Evolutionary conservation across 805 yeast genomes (phyloP).

Genomic region (Isabelozyma pseudorhagii): DNA sequence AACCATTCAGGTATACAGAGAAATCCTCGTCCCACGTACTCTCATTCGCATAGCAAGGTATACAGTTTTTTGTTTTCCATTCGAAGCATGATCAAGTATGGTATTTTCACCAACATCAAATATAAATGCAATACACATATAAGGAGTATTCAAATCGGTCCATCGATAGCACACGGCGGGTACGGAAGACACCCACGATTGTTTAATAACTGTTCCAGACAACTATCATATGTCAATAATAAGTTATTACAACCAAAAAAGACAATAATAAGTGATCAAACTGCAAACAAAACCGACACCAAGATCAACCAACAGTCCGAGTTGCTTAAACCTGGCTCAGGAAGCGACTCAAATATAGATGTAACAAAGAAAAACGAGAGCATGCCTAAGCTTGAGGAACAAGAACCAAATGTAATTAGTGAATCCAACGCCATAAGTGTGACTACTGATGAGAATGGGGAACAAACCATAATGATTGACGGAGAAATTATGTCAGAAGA

Average conservation of each 20-base stretch:
- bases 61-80: too few species aligned
- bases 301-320: neutral
- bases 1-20: neutral
- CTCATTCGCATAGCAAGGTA: too few species aligned
- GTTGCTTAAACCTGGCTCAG: neutral
- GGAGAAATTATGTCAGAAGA: conserved; percentile 1
- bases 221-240: neutral
- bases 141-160: neutral
- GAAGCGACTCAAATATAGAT: neutral
- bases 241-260: neutral
- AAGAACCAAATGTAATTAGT: too few species aligned
- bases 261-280: neutral
- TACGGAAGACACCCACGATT: neutral
- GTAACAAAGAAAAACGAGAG: neutral
- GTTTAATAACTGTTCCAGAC: neutral
- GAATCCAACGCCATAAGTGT: neutral
- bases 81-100: neutral
- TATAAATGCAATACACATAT: neutral
- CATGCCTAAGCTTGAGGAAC: neutral
- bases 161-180: neutral
- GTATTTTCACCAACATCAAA: neutral
- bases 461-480: neutral
- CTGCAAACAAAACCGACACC: neutral
- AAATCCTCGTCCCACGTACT: neutral
- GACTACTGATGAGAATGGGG: neutral